Conservation (phyloP, 441 rosid species). For the Rhodomyrtus psidioides region DNA sequence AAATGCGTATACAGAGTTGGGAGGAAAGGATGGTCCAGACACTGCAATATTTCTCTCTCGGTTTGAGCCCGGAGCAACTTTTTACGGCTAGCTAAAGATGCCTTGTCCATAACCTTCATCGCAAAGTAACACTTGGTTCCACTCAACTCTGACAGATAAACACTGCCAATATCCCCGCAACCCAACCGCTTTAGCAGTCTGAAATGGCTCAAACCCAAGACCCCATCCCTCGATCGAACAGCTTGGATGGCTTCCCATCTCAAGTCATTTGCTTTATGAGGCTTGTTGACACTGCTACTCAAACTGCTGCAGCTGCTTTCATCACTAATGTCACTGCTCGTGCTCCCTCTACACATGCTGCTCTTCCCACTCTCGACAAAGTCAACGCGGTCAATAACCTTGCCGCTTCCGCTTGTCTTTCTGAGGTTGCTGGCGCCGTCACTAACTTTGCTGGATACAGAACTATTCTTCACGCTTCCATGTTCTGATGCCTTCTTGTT, state of each 20-base stretch:
- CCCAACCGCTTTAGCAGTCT: slow-evolving; percentile 85
- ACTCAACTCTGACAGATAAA: slow-evolving; percentile 78
- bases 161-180: slow-evolving; percentile 93
- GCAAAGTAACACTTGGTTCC: slow-evolving; percentile 91
- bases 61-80: slow-evolving; percentile 93
- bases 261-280: slow-evolving; percentile 84
- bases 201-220: slow-evolving; percentile 74
- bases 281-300: slow-evolving; percentile 74
- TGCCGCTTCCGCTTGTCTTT: slow-evolving; percentile 70
- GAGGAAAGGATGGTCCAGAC: slow-evolving; percentile 84
- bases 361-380: slow-evolving; percentile 81
- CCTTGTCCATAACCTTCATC: slow-evolving; percentile 96
- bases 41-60: slow-evolving; percentile 87
- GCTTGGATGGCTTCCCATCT: slow-evolving; percentile 97
- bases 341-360: slow-evolving; percentile 90
- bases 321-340: slow-evolving; percentile 85
- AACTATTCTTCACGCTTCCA: slow-evolving; percentile 68
- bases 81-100: slow-evolving; percentile 78
- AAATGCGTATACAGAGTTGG: slow-evolving; percentile 82
- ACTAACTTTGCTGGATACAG: slow-evolving; percentile 68
- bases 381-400: slow-evolving; percentile 59
- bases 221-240: slow-evolving; percentile 60
- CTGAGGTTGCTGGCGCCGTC: slow-evolving; percentile 56
- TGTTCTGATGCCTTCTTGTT: slow-evolving; percentile 55
- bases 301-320: slow-evolving; percentile 96